Evolutionary conservation across 257 asterid species (phyloP), one percentile per base, ranked within the genome.

Genomic region (Solanum acaule): DNA sequence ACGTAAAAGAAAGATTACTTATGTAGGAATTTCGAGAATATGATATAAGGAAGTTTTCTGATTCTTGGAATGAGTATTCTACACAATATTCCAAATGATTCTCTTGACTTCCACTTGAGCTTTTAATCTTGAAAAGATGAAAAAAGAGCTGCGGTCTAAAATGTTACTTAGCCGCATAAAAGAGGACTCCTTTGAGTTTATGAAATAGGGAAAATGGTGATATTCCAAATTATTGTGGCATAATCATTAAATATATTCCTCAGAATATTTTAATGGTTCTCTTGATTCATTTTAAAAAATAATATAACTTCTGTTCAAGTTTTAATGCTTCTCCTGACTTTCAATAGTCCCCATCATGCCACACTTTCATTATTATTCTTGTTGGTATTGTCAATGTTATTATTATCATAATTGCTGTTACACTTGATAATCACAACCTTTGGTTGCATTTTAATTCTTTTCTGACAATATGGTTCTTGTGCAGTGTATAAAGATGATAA

Each of bases 401-500:
- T 77, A 40, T 40, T 77, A 23, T 14, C 37, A 25, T 78, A 78
- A 78, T 78, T 78, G 56, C 37, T 78, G 84, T 42, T 25, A 78
- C 13, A 40, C 84, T 23, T 78, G 63, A 78, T 78, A 42, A 42
- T 78, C 56, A 23, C 46, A 42, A 78, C 37, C 84, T 78, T 78
- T 78, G 84, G 37, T 23, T 42, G n/a, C 37, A 40, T 78, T 38
- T 34, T 78, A 42, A 10, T 25, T 78, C 63, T 78, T 42, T 42
- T 42, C 37, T 42, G 63, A 78, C 61, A 42, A 3, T 44, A 78
- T 42, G 84, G 34, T 78, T 78, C 63, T 42, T 89, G 63, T 87
- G 82, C 94, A 96, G 99, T 94, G 73, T 94, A 92, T 90, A 96
- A 96, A 94, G 98, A 92, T 89, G 98, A 92, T 56, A 86, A 71